Percentiles rank a stretch among this genome's conserved stretches.
phyloP scores from a whole-genome alignment of 495 filamentous ascomycete species.

The Penicillium herquei region DNA sequence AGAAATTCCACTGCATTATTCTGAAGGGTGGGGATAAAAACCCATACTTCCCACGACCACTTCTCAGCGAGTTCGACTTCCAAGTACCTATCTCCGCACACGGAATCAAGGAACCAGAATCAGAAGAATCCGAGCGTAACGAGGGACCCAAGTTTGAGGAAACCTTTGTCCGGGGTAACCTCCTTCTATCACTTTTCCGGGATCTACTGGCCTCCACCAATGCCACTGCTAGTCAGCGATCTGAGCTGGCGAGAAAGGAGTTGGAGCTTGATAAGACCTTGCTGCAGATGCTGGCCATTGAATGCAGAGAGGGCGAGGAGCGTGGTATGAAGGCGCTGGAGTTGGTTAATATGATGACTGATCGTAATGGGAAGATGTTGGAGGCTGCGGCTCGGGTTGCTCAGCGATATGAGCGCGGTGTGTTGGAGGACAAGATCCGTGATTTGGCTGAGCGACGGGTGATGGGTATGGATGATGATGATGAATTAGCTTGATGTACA shows the following conservation, averaged over 20 bases:
- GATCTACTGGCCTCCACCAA: conserved; percentile 65
- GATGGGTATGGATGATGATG: conserved; percentile 55
- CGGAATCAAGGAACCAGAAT: conserved; percentile 36
- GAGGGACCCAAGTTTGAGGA: conserved; percentile 64
- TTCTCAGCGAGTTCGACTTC: conserved; percentile 94
- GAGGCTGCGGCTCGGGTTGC: conserved; percentile 85
- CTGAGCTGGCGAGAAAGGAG: conserved; percentile 66
- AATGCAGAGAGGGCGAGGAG: conserved; percentile 90
- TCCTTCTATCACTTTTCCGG: conserved; percentile 66
- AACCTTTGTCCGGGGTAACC: conserved; percentile 68
- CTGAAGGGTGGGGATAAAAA: conserved; percentile 92
- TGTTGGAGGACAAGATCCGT: conserved; percentile 83
- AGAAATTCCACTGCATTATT: conserved; percentile 97
- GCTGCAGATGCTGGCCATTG: conserved; percentile 82
- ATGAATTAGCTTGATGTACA: conserved; percentile 38
- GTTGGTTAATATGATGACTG: conserved; percentile 72
- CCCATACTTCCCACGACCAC: conserved; percentile 90
- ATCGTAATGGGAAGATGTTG: conserved; percentile 77
- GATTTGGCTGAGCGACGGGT: conserved; percentile 68
- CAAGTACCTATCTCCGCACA: conserved; percentile 70
- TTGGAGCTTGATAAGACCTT: conserved; percentile 82
- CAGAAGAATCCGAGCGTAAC: conserved; percentile 37
- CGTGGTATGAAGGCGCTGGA: conserved; percentile 92
- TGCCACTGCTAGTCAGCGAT: conserved; percentile 60
- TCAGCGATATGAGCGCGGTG: conserved; percentile 67